Evolutionary conservation across 257 asterid genomes (phyloP).

Genomic region (Solanum megistacrolobum): DNA sequence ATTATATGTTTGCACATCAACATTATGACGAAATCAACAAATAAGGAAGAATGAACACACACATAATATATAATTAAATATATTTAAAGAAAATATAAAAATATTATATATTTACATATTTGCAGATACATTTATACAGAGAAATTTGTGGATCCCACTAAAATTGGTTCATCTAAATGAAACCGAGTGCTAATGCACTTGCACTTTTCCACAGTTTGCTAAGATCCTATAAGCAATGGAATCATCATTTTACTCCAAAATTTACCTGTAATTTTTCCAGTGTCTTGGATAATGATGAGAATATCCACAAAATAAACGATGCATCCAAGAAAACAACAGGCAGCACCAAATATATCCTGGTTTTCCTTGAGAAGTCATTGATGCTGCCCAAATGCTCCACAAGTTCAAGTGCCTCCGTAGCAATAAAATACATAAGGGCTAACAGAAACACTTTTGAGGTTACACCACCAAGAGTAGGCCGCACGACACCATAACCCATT

Average conservation of each 20-base stretch:
- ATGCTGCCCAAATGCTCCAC: slow-evolving; percentile 29
- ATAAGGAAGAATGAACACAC: not conserved
- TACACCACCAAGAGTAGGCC: slow-evolving; percentile 25
- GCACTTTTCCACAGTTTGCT: not conserved
- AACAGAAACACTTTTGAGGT: slow-evolving; percentile 14
- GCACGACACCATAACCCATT: slow-evolving; percentile 31
- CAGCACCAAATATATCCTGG: slow-evolving; percentile 23
- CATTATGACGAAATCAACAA: not conserved
- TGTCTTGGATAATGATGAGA: slow-evolving; percentile 29
- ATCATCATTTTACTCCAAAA: not conserved
- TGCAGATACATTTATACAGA: not conserved
- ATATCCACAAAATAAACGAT: slow-evolving; percentile 28
- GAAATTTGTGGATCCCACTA: not conserved
- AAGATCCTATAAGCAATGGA: not conserved
- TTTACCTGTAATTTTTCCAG: slow-evolving; percentile 31
- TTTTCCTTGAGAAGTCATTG: slow-evolving; percentile 30
- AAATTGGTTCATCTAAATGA: not conserved
- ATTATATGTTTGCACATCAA: not conserved
- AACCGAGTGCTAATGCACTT: not conserved
- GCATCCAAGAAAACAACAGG: slow-evolving; percentile 32
- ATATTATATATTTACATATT: not conserved
- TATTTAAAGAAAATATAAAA: not conserved
- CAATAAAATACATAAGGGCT: slow-evolving; percentile 13
- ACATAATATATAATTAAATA: not conserved
- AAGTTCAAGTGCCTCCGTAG: slow-evolving; percentile 25